Evolutionary conservation across 192 early-diverging fungal species (phyloP).

Genomic region (Coemansia sp.): DNA sequence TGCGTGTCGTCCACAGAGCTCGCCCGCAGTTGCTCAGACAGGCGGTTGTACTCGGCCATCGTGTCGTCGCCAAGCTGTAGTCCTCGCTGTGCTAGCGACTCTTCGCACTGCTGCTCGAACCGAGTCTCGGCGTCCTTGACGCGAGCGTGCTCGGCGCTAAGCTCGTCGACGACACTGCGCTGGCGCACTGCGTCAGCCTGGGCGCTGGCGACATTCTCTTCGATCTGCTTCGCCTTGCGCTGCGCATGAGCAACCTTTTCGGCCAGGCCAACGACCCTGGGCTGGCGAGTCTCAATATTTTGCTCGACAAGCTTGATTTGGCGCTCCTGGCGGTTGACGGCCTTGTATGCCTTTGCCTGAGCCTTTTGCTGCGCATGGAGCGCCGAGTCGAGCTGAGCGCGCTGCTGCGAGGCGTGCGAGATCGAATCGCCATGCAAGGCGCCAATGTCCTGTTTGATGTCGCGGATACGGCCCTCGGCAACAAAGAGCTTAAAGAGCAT

Average conservation of each 20-base stretch:
- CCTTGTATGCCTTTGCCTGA: constrained; percentile 74
- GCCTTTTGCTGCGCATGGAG: constrained; percentile 70
- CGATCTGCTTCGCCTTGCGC: constrained; percentile 67
- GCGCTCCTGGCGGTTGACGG: constrained; percentile 73
- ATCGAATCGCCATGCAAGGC: constrained; percentile 57
- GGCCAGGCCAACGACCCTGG: constrained; percentile 56
- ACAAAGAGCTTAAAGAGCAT: constrained; percentile 94
- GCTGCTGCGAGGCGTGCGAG: constrained; percentile 54
- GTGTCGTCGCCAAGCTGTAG: constrained; percentile 43
- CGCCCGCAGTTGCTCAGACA: constrained; percentile 73
- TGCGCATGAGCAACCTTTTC: constrained; percentile 76
- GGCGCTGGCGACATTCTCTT: constrained; percentile 62
- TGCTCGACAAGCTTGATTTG: constrained; percentile 73
- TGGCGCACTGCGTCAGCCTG: constrained; percentile 63
- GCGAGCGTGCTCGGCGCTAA: constrained; percentile 62
- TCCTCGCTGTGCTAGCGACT: constrained; percentile 31
- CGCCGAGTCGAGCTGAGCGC: constrained; percentile 59
- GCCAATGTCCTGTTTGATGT: constrained; percentile 65
- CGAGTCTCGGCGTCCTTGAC: constrained; percentile 59
- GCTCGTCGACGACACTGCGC: constrained; percentile 48
- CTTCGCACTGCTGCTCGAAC: constrained; percentile 59
- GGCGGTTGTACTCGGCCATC: constrained; percentile 61
- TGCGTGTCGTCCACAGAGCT: constrained; percentile 73
- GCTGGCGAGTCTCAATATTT: constrained; percentile 69
- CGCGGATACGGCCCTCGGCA: constrained; percentile 70